Evolutionary conservation across 345 rosid species (phyloP).

Genomic region (Salix suchowensis): DNA sequence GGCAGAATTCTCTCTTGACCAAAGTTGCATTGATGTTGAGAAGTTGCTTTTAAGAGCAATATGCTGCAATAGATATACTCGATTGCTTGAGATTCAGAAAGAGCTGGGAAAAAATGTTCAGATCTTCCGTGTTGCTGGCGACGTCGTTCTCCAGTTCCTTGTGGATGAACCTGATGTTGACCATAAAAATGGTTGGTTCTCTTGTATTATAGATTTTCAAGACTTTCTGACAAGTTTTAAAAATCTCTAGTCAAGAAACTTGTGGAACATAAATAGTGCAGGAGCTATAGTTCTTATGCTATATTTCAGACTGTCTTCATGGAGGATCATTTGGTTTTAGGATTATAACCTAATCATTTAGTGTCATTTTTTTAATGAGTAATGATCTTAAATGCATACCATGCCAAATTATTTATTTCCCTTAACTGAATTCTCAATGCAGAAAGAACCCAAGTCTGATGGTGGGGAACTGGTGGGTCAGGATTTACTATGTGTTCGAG

Average conservation of each 20-base stretch:
- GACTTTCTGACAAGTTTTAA: neutral
- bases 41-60: constrained; percentile 84
- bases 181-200: constrained; percentile 43
- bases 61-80: constrained; percentile 80
- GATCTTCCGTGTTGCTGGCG: constrained; percentile 60
- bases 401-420: neutral
- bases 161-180: constrained; percentile 48
- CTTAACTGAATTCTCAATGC: constrained; percentile 25
- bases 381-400: constrained; percentile 8
- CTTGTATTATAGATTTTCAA: neutral
- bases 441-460: constrained; percentile 47
- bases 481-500: constrained; percentile 73
- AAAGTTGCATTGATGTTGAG: constrained; percentile 88
- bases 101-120: constrained; percentile 68
- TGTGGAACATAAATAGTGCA: neutral
- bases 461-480: constrained; percentile 49
- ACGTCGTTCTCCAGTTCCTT: constrained; percentile 57
- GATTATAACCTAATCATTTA: neutral
- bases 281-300: neutral
- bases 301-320: neutral
- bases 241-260: neutral
- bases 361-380: neutral
- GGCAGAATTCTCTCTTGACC: constrained; percentile 74
- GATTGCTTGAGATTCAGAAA: constrained; percentile 88
- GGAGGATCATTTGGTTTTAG: neutral